Evolutionary conservation across 192 early-diverging fungal genomes (phyloP).

Genomic region (Coemansia sp.): DNA sequence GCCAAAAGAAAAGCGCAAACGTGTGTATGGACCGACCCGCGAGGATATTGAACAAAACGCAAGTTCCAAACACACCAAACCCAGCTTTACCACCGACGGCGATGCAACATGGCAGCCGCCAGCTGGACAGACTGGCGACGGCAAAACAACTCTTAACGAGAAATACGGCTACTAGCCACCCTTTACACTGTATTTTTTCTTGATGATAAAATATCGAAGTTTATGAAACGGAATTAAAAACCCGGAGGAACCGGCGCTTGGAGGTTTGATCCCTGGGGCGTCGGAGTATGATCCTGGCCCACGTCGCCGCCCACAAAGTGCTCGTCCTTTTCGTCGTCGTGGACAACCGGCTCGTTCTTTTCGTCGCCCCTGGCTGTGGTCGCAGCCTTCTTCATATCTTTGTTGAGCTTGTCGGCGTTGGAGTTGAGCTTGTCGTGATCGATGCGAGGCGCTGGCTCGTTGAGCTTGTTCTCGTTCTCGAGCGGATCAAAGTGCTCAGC

Average conservation of each 20-base stretch:
- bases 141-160: slow-evolving; percentile 43
- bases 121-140: slow-evolving; percentile 39
- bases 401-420: slow-evolving; percentile 27
- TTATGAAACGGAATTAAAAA: neutral
- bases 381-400: slow-evolving; percentile 35
- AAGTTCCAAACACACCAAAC: neutral
- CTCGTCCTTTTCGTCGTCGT: slow-evolving; percentile 33
- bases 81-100: neutral
- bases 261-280: slow-evolving; percentile 2
- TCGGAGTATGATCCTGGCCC: slow-evolving; percentile 11
- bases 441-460: slow-evolving; percentile 47
- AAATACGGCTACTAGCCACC: slow-evolving; percentile 38
- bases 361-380: slow-evolving; percentile 17
- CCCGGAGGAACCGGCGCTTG: neutral
- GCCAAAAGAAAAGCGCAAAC: slow-evolving; percentile 8
- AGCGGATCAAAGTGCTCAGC: slow-evolving; percentile 51
- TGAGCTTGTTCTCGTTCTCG: slow-evolving; percentile 54
- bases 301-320: slow-evolving; percentile 36
- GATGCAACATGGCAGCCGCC: slow-evolving; percentile 42
- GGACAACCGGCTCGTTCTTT: slow-evolving; percentile 1
- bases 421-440: slow-evolving; percentile 49
- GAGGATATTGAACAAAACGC: slow-evolving; percentile 1
- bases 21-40: slow-evolving; percentile 10
- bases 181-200: no score
- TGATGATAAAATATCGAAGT: neutral